Evolutionary conservation across 2,329 filamentous ascomycete species (phyloP).

Genomic region (Talaromyces verruculosus): DNA sequence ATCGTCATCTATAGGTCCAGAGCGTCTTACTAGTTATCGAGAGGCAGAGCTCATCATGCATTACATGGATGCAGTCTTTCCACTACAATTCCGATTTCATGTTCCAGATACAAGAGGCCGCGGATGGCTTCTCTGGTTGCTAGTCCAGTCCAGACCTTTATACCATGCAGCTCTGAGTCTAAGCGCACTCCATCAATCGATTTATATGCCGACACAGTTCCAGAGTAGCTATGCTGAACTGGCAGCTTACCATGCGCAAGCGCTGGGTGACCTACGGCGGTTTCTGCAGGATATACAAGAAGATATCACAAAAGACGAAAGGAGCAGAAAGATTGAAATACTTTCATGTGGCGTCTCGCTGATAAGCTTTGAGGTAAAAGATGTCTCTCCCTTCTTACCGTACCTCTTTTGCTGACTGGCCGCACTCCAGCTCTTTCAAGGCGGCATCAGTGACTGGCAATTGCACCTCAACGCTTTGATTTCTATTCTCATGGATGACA

Average conservation of each 20-base stretch:
- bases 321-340: conserved; percentile 20
- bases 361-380: conserved; percentile 24
- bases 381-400: background rate
- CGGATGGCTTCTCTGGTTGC: conserved; percentile 24
- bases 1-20: background rate
- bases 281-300: conserved; percentile 22
- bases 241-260: conserved; percentile 22
- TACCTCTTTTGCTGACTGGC: background rate
- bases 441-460: conserved; percentile 24
- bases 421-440: conserved; percentile 21
- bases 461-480: conserved; percentile 23
- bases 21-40: conserved; percentile 14
- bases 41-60: conserved; percentile 25
- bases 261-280: conserved; percentile 20
- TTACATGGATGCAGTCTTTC: conserved; percentile 25
- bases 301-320: conserved; percentile 9
- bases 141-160: conserved; percentile 21
- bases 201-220: conserved; percentile 12
- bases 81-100: conserved; percentile 24
- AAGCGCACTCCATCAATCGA: conserved; percentile 23
- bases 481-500: conserved; percentile 16
- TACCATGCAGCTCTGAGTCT: conserved; percentile 25
- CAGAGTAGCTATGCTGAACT: conserved; percentile 21
- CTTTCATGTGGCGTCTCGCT: conserved; percentile 24
- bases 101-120: conserved; percentile 17